Evolutionary conservation across 2,329 filamentous ascomycete genomes (phyloP), one percentile per base, ranked within the genome.

Genomic region (Bipolaris cookei): DNA sequence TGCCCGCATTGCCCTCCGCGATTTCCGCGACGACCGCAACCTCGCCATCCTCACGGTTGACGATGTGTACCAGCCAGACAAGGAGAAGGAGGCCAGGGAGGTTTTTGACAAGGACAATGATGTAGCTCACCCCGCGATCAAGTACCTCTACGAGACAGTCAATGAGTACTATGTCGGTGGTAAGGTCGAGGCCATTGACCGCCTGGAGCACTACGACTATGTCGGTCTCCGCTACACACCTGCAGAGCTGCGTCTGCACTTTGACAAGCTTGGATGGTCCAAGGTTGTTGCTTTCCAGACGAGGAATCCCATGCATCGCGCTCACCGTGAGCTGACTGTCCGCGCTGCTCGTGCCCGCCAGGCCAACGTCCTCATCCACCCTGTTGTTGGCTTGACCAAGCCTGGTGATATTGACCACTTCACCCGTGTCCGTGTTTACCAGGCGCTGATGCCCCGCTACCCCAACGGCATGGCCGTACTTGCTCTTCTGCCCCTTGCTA

Each of bases 361-460:
- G 79, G 95, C 95, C 78, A 99, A 99, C 78, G 95, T 99, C 68
- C 90, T 99, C 73, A 99, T 99, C 79, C 95, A 99, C 83, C 95
- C 95, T 60, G 95, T 99, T 64, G 95, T 99, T 65, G 95, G 95
- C 76, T 86, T 99, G 73, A 99, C 95, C 77, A 99, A 99, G 86
- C 95, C 95, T 57, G 95, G 95, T 78, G 95, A 99, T 79, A 99
- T 99, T 76, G 95, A 99, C 81, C 95, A 99, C 86, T 99, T 99
- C 84, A 99, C 95, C 72, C 92, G 95, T 77, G 95, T 99, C 71
- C 92, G 95, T 75, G 95, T 97, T 73, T 99, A 99, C 87, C 91
- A 98, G 85, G 94, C 95, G 41, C 88, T 99, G 52, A 86, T 99
- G 65, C 92, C 94, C 68, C 88, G 95, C 75, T 99, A 99, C 82